phyloP scores from a whole-genome alignment of 2,329 filamentous ascomycete species.

The Fusarium nisikadoi region DNA sequence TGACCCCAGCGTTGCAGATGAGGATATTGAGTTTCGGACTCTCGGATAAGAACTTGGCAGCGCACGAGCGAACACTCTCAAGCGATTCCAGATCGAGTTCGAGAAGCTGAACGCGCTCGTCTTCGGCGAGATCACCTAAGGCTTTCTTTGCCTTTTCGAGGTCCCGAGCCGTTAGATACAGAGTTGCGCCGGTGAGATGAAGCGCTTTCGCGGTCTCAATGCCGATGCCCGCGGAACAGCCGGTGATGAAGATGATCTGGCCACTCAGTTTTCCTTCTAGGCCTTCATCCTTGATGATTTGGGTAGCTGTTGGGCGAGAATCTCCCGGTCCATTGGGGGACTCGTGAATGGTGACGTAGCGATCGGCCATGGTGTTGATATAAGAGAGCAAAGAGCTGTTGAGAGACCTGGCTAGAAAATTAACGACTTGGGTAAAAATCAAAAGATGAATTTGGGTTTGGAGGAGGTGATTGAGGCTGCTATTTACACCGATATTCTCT shows the following conservation, averaged over 20 bases:
- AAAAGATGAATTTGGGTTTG: no score
- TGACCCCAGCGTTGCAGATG: conserved; percentile 12
- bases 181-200: not conserved
- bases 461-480: no score
- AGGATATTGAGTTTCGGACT: not conserved
- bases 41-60: not conserved
- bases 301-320: not conserved
- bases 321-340: not conserved
- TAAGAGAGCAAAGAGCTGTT: fast-evolving
- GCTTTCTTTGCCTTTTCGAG: not conserved
- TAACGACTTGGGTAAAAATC: not conserved
- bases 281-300: conserved; percentile 2
- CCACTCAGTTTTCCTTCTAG: not conserved
- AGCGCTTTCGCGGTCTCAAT: conserved; percentile 1
- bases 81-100: not conserved
- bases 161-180: conserved; percentile 1
- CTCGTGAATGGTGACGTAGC: conserved; percentile 7
- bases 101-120: not conserved
- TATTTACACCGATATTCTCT: not conserved
- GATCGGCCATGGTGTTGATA: not conserved
- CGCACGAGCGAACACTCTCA: not conserved
- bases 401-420: fast-evolving
- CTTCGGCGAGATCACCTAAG: not conserved
- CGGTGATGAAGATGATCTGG: not conserved
- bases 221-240: not conserved